phyloP scores from a whole-genome alignment of 306 rosid species.

The Abrus precatorius region DNA sequence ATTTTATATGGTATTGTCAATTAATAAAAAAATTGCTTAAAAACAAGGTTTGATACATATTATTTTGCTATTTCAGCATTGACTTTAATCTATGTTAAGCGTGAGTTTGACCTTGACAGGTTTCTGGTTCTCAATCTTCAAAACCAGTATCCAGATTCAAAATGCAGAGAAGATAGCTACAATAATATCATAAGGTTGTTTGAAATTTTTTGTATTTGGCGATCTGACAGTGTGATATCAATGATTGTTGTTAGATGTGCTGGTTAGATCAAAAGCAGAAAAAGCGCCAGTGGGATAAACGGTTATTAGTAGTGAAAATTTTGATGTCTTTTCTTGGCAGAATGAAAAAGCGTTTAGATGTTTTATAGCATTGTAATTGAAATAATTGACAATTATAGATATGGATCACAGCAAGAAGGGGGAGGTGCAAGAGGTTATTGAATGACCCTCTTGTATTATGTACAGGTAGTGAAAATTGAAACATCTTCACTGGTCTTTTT shows the following conservation, averaged over 20 bases:
- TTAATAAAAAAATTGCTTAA: conserved; percentile 28
- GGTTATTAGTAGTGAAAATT: conserved; percentile 4
- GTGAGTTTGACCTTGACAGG: conserved; percentile 50
- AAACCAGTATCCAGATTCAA: conserved; percentile 93
- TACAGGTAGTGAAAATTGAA: not conserved
- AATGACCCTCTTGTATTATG: not conserved
- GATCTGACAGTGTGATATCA: conserved; percentile 17
- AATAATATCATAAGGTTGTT: conserved; percentile 8
- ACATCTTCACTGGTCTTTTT: not conserved
- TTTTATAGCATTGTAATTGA: not conserved
- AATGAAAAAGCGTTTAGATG: not conserved
- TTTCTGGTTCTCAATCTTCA: conserved; percentile 66
- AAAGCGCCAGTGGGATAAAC: conserved; percentile 9
- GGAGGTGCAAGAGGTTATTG: not conserved
- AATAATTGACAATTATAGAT: not conserved
- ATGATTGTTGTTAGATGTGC: conserved; percentile 11
- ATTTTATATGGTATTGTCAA: not conserved
- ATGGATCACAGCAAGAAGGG: not conserved
- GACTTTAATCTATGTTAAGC: conserved; percentile 26
- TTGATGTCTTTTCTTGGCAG: not conserved
- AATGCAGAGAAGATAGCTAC: conserved; percentile 80
- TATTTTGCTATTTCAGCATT: conserved; percentile 39
- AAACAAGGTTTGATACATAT: not conserved
- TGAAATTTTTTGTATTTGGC: conserved; percentile 26
- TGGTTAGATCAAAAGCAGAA: conserved; percentile 39